These are phyloP conservation scores for Leptodermis oblonga DNA, from an alignment of 257 asterid genomes.

Conservation along the genomic window DNA sequence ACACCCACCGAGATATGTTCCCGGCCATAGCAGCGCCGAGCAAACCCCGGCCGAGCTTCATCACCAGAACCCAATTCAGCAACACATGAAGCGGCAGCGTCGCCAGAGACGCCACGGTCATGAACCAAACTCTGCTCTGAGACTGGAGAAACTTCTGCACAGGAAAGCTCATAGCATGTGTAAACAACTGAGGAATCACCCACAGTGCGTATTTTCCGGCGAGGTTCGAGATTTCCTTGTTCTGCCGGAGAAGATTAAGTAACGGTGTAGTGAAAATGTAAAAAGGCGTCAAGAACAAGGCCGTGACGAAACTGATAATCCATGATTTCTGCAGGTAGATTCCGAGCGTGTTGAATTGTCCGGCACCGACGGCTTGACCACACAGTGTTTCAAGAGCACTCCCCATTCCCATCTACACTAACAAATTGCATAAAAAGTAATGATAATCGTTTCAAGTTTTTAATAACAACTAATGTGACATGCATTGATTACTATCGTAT, in stretches of 20 bases:
- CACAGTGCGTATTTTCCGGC: slow-evolving; percentile 67
- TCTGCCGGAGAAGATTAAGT: slow-evolving; percentile 46
- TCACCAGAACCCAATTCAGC: slow-evolving; percentile 63
- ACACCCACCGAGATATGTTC: slow-evolving; percentile 76
- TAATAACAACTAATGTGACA: too few relatives aligned
- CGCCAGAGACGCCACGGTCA: slow-evolving; percentile 49
- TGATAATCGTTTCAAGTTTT: too few relatives aligned
- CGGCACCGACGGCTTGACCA: slow-evolving; percentile 41
- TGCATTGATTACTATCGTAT: too few relatives aligned
- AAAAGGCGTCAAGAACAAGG: slow-evolving; percentile 51
- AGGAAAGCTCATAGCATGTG: slow-evolving; percentile 71
- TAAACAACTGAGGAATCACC: slow-evolving; percentile 74
- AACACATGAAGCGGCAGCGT: slow-evolving; percentile 57
- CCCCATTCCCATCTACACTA: too few relatives aligned
- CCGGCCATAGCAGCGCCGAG: slow-evolving; percentile 84
- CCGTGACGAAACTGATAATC: slow-evolving; percentile 27
- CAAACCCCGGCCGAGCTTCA: slow-evolving; percentile 47
- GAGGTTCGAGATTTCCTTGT: slow-evolving; percentile 34
- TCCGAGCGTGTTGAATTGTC: slow-evolving; percentile 29
- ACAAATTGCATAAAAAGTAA: too few relatives aligned
- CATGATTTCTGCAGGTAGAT: slow-evolving; percentile 36
- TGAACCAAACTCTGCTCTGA: slow-evolving; percentile 83
- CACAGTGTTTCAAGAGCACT: slow-evolving; percentile 39
- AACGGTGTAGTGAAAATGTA: slow-evolving; percentile 55
- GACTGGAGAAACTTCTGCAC: slow-evolving; percentile 78